Conservation (phyloP, 106 monocot species). For the Cymbidium sinense region DNA sequence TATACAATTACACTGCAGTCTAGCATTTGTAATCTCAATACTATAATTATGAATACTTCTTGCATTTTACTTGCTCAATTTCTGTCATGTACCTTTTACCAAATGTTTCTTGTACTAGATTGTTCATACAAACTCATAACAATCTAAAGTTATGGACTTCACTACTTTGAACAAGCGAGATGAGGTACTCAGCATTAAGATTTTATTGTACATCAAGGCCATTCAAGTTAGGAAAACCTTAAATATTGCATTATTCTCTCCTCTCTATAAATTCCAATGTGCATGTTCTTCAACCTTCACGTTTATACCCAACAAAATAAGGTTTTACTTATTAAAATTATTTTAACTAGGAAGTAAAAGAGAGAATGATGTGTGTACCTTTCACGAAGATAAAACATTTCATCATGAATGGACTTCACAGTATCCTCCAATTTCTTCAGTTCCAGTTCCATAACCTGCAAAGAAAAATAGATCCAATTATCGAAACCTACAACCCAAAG, state of each 20-base stretch:
- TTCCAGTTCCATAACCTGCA: conserved; percentile 78
- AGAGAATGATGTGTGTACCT: conserved; percentile 30
- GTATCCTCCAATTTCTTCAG: conserved; percentile 83
- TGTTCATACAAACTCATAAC: not conserved
- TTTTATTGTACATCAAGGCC: not conserved
- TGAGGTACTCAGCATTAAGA: not conserved
- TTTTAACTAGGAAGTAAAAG: too few species aligned
- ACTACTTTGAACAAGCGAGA: not conserved
- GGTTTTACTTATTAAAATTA: not conserved
- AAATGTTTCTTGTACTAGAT: not conserved
- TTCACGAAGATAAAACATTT: conserved; percentile 91
- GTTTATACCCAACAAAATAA: not conserved
- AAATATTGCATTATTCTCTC: too few species aligned
- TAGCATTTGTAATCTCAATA: not conserved
- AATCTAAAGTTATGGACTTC: not conserved
- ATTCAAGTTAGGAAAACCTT: not conserved
- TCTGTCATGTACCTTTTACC: not conserved
- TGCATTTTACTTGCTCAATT: not conserved
- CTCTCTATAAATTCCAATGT: not conserved
- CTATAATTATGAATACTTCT: not conserved
- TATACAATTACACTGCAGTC: not conserved
- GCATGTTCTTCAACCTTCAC: not conserved
- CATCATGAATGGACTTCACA: conserved; percentile 76
- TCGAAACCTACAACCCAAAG: not conserved
- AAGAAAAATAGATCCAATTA: not conserved